Evolutionary conservation across 2,329 filamentous ascomycete species (phyloP).

Genomic region (Tolypocladium amazonense): DNA sequence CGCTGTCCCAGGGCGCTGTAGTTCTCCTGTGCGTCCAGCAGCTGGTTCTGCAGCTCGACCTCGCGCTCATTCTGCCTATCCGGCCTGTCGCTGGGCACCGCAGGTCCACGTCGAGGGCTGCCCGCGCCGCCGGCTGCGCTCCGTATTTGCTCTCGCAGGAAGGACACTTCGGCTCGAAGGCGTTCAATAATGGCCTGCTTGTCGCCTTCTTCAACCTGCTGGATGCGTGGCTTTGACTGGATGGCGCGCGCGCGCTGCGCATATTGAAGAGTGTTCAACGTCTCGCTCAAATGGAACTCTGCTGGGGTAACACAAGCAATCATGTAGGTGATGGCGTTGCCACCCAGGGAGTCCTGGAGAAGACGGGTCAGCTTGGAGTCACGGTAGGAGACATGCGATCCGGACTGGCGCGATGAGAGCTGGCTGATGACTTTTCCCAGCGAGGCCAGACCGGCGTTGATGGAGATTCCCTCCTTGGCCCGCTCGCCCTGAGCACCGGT

Average conservation of each 20-base stretch:
- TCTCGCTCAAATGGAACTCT: conserved; percentile 95
- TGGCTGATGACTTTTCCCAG: conserved; percentile 98
- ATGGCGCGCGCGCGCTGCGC: conserved; percentile 92
- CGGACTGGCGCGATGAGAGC: conserved; percentile 77
- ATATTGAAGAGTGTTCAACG: conserved; percentile 94
- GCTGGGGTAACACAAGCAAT: conserved; percentile 96
- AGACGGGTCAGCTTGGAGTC: conserved; percentile 95
- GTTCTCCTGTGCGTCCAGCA: conserved; percentile 88
- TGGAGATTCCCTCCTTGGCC: conserved; percentile 93
- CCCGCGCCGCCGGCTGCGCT: conserved; percentile 64
- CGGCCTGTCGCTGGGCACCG: conserved; percentile 54
- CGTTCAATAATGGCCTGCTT: conserved; percentile 91
- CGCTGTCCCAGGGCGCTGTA: conserved; percentile 85
- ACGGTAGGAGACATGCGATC: conserved; percentile 90
- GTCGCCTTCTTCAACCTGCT: conserved; percentile 85
- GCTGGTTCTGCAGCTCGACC: conserved; percentile 81
- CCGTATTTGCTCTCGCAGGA: conserved; percentile 86
- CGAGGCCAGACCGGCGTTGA: conserved; percentile 90
- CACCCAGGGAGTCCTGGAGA: conserved; percentile 90
- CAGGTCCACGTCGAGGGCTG: conserved; percentile 39
- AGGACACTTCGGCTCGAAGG: conserved; percentile 85
- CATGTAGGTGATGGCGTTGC: conserved; percentile 98
- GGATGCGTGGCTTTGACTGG: conserved; percentile 93
- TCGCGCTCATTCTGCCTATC: conserved; percentile 80
- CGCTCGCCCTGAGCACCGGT: conserved; percentile 91